phyloP scores from a whole-genome alignment of 176 grass and related monocot genomes.

The Tillandsia fasciculata region DNA sequence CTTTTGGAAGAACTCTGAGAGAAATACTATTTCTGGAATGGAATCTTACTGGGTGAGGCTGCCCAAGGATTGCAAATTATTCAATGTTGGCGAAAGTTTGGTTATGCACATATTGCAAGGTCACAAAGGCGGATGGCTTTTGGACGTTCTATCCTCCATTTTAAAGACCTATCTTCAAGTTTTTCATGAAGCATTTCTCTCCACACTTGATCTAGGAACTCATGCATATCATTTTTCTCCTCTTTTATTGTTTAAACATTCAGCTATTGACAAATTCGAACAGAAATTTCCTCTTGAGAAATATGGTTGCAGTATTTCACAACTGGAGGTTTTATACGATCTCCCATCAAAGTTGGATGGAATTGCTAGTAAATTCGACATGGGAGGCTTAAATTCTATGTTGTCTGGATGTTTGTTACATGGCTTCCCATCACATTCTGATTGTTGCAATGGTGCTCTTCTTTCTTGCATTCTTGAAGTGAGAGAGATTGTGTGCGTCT shows the following conservation, averaged over 20 bases:
- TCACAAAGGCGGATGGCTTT: constrained; percentile 20
- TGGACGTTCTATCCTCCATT: constrained; percentile 58
- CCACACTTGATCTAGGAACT: constrained; percentile 31
- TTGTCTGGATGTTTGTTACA: constrained; percentile 58
- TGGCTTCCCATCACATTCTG: constrained; percentile 64
- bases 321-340: constrained; percentile 46
- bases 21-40: constrained; percentile 18
- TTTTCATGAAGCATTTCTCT: constrained; percentile 49
- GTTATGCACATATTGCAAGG: constrained; percentile 38
- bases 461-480: constrained; percentile 80
- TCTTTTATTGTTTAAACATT: constrained; percentile 65
- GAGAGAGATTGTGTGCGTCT: constrained; percentile 49
- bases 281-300: constrained; percentile 47
- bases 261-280: constrained; percentile 56
- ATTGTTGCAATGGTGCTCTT: constrained; percentile 52
- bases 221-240: constrained; percentile 43
- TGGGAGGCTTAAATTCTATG: constrained; percentile 30
- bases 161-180: constrained; percentile 50
- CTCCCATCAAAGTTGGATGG: constrained; percentile 60
- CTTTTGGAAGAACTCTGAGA: constrained; percentile 28
- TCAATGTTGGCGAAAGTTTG: constrained; percentile 38
- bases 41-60: constrained; percentile 13
- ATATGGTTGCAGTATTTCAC: constrained; percentile 40
- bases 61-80: constrained; percentile 19
- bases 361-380: constrained; percentile 36